Percentiles rank a stretch among this genome's conserved stretches.
Conservation (phyloP, 2,329 filamentous ascomycete species). For the Exophiala alcalophila region DNA sequence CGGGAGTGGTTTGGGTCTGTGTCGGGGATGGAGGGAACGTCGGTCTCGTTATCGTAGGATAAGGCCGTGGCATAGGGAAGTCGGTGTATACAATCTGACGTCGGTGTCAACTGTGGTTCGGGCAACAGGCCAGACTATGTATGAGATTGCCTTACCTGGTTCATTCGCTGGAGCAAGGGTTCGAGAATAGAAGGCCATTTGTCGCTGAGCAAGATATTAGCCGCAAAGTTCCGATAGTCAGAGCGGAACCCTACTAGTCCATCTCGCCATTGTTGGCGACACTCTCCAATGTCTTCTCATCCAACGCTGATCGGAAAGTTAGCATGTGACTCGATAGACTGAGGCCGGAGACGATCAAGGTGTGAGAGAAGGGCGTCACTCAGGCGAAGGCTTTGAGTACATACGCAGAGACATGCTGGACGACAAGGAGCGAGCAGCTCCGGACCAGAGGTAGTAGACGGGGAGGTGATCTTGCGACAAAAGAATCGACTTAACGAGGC, state of each 20-base stretch:
- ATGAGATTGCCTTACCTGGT: slow-evolving; percentile 62
- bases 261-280: slow-evolving; percentile 59
- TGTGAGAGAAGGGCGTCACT: background rate
- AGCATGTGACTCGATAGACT: background rate
- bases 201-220: slow-evolving; percentile 52
- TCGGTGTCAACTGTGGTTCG: slow-evolving; percentile 9
- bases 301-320: slow-evolving; percentile 30
- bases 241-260: slow-evolving; percentile 50
- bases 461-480: background rate
- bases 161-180: slow-evolving; percentile 64
- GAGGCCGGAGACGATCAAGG: background rate
- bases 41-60: slow-evolving; percentile 46
- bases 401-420: slow-evolving; percentile 15
- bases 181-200: slow-evolving; percentile 67
- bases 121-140: too few species aligned
- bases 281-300: slow-evolving; percentile 54
- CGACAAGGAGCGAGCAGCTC: background rate
- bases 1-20: slow-evolving; percentile 27
- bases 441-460: background rate
- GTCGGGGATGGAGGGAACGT: slow-evolving; percentile 35
- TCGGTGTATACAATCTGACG: slow-evolving; percentile 68
- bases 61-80: slow-evolving; percentile 65
- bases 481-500: too few species aligned
- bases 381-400: background rate
- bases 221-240: background rate